Evolutionary conservation across 2,329 filamentous ascomycete genomes (phyloP).

Genomic region (Aspergillus calidoustus): DNA sequence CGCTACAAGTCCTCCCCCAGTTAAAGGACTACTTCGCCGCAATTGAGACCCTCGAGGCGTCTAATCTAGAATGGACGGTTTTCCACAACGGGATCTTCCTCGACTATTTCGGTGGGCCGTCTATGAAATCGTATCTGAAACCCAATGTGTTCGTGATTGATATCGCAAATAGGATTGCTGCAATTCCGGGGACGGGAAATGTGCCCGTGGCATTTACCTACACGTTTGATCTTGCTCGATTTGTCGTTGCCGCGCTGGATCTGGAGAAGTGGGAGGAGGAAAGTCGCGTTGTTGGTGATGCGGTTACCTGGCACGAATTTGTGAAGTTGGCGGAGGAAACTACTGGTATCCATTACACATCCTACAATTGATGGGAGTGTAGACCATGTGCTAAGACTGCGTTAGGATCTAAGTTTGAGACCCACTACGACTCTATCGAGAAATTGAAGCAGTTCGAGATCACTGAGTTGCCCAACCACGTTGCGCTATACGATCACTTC

Average conservation of each 20-base stretch:
- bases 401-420: constrained; percentile 30
- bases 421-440: constrained; percentile 35
- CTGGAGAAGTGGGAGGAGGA: constrained; percentile 26
- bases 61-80: constrained; percentile 26
- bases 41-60: not conserved
- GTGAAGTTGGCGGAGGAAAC: constrained; percentile 27
- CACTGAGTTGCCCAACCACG: constrained; percentile 36
- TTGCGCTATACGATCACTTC: constrained; percentile 24
- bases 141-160: constrained; percentile 26
- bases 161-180: constrained; percentile 24
- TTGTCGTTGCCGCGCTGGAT: constrained; percentile 23
- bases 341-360: constrained; percentile 10
- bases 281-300: constrained; percentile 29
- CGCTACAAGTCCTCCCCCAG: not conserved
- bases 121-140: constrained; percentile 23
- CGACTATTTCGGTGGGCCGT: constrained; percentile 21
- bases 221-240: constrained; percentile 31
- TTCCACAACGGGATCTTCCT: constrained; percentile 20
- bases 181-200: constrained; percentile 29
- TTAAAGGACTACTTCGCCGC: constrained; percentile 16
- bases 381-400: not conserved
- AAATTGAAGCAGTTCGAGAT: constrained; percentile 34
- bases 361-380: not conserved
- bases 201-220: constrained; percentile 27
- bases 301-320: constrained; percentile 31